Percentiles rank a stretch among this genome's conserved stretches.
Evolutionary conservation across 1,139 yeast species (phyloP).

Genomic region (Taphrina sp.): DNA sequence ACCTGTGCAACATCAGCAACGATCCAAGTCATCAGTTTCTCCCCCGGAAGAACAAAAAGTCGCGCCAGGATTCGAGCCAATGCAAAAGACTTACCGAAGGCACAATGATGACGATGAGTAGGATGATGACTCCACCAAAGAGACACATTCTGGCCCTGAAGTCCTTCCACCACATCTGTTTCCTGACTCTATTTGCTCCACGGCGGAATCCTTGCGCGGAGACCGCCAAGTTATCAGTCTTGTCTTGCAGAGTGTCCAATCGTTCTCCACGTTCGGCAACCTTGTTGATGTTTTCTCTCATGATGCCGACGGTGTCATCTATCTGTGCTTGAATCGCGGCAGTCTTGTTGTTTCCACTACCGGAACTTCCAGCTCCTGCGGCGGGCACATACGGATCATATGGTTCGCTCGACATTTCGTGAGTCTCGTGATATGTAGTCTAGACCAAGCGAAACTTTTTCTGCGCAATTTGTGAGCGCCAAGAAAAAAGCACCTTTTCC

Average conservation of each 20-base stretch:
- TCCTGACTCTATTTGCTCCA: constrained; percentile 96
- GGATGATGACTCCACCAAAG: constrained; percentile 73
- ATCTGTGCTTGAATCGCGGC: constrained; percentile 57
- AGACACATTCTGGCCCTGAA: constrained; percentile 94
- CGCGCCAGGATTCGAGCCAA: no score
- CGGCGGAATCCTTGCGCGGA: constrained; percentile 95
- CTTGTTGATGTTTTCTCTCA: constrained; percentile 95
- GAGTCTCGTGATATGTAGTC: no score
- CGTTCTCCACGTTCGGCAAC: constrained; percentile 69
- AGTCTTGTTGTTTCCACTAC: constrained; percentile 32
- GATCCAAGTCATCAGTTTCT: not conserved
- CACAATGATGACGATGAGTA: constrained; percentile 80
- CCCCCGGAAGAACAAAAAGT: not conserved
- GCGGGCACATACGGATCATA: constrained; percentile 30
- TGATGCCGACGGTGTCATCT: constrained; percentile 94
- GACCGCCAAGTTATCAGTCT: constrained; percentile 83
- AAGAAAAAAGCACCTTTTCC: no score
- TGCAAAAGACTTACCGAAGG: constrained; percentile 80
- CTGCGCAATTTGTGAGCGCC: not conserved
- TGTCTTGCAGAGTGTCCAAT: constrained; percentile 86
- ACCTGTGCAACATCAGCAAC: no score
- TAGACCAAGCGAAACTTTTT: not conserved
- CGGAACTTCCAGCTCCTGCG: constrained; percentile 23
- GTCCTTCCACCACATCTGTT: constrained; percentile 99
- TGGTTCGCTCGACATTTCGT: constrained; percentile 33